Evolutionary conservation across 805 yeast species (phyloP).

Genomic region (Metschnikowia reukaufii): DNA sequence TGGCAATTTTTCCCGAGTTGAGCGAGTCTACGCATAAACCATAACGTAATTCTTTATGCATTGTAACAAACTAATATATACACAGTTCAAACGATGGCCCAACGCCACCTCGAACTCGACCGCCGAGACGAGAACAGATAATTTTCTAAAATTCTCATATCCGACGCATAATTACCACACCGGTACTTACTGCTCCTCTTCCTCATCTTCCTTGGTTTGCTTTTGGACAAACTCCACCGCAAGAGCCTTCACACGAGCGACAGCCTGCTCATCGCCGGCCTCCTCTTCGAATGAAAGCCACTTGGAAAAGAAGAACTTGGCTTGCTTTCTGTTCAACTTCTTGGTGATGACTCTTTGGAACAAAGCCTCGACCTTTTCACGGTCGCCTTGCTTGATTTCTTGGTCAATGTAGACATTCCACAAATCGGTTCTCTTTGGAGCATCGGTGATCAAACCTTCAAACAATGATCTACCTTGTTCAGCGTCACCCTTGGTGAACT

Average conservation of each 20-base stretch:
- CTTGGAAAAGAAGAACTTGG: constrained; percentile 90
- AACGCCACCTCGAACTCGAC: background rate
- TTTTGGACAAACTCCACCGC: constrained; percentile 73
- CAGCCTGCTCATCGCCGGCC: constrained; percentile 62
- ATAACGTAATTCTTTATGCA: constrained; percentile 1
- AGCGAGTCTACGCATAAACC: background rate
- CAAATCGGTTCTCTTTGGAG: constrained; percentile 86
- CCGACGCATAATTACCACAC: background rate
- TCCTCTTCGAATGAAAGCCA: constrained; percentile 84
- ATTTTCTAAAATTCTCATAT: background rate
- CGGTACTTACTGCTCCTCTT: constrained; percentile 7
- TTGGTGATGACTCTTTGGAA: constrained; percentile 75
- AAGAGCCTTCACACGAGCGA: constrained; percentile 84
- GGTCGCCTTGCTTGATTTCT: constrained; percentile 68
- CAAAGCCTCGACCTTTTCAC: constrained; percentile 67
- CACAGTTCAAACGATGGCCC: background rate
- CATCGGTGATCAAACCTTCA: constrained; percentile 87
- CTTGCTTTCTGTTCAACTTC: constrained; percentile 82
- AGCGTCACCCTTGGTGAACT: constrained; percentile 81
- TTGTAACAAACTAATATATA: constrained; percentile 3
- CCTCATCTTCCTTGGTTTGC: constrained; percentile 18
- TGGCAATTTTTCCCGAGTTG: constrained; percentile 39
- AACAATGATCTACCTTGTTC: constrained; percentile 94
- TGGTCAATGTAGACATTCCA: constrained; percentile 97
- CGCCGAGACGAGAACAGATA: too few species aligned